Conservation (phyloP, 2,329 filamentous ascomycete species). For the Hypoxylon sp. region DNA sequence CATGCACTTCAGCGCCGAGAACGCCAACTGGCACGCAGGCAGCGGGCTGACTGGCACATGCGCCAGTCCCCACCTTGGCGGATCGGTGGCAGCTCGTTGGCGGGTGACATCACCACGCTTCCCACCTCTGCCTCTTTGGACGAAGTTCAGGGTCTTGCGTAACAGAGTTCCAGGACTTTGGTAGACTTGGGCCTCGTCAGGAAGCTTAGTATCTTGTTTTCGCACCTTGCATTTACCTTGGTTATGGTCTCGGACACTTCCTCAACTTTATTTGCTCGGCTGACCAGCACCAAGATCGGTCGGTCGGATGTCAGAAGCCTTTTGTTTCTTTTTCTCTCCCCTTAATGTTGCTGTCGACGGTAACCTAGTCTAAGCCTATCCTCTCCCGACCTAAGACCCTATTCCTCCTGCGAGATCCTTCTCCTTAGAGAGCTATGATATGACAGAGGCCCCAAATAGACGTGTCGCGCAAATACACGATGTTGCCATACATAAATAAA, state of each 20-base stretch:
- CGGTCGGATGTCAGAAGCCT: not conserved
- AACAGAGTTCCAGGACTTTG: too few species aligned
- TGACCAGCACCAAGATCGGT: not conserved
- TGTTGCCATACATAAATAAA: slow-evolving; percentile 48
- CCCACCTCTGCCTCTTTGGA: slow-evolving; percentile 5
- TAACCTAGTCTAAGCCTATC: not conserved
- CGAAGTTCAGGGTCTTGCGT: slow-evolving; percentile 10
- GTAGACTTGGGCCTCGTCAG: too few species aligned
- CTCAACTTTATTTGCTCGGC: not conserved
- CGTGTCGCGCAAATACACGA: slow-evolving; percentile 27
- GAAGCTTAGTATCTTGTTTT: too few species aligned
- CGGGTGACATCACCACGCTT: slow-evolving; percentile 33
- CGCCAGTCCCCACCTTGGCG: slow-evolving; percentile 17
- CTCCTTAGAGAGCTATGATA: slow-evolving; percentile 30
- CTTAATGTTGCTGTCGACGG: not conserved
- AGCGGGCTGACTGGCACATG: slow-evolving; percentile 36
- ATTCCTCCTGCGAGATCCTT: not conserved
- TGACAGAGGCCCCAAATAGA: slow-evolving; percentile 20
- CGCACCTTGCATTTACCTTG: not conserved
- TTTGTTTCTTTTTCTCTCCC: not conserved
- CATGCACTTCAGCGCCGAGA: too few species aligned
- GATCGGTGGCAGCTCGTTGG: not conserved
- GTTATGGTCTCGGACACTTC: slow-evolving; percentile 3
- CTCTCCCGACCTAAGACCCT: not conserved
- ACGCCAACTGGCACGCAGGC: slow-evolving; percentile 24